Evolutionary conservation across 306 rosid genomes (phyloP).

Genomic region (Parietaria judaica): DNA sequence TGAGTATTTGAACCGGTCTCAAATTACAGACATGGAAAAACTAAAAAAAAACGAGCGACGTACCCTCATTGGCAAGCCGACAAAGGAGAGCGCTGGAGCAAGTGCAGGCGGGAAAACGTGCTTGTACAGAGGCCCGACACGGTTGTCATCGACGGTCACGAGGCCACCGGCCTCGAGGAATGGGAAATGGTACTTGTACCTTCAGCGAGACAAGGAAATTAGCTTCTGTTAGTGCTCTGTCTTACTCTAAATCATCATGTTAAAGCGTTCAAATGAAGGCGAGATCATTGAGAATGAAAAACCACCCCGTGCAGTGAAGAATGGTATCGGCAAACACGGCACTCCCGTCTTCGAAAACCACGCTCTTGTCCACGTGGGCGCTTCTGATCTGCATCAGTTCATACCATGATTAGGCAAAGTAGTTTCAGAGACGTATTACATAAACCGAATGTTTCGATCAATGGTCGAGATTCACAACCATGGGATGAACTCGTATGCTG

Average conservation of each 20-base stretch:
- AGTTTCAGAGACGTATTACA: too few species aligned
- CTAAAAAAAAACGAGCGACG: neutral
- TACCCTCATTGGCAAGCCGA: constrained; percentile 28
- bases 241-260: too few species aligned
- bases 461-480: constrained; percentile 25
- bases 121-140: constrained; percentile 14
- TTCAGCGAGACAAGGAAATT: neutral
- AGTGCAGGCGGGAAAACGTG: constrained; percentile 18
- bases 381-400: constrained; percentile 17
- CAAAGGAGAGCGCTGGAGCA: constrained; percentile 24
- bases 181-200: constrained; percentile 20
- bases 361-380: constrained; percentile 13
- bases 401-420: neutral
- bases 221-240: neutral
- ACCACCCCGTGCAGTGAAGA: constrained; percentile 23
- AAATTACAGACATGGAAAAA: neutral
- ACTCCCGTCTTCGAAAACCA: constrained; percentile 14
- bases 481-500: constrained; percentile 63
- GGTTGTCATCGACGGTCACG: constrained; percentile 15
- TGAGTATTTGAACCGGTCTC: too few species aligned
- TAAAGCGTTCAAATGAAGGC: neutral
- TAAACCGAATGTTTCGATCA: neutral
- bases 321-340: constrained; percentile 13
- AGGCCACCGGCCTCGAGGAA: constrained; percentile 19
- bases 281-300: neutral